Evolutionary conservation across 208 protist species (phyloP).

Genomic region (Crithidia brevicula): DNA sequence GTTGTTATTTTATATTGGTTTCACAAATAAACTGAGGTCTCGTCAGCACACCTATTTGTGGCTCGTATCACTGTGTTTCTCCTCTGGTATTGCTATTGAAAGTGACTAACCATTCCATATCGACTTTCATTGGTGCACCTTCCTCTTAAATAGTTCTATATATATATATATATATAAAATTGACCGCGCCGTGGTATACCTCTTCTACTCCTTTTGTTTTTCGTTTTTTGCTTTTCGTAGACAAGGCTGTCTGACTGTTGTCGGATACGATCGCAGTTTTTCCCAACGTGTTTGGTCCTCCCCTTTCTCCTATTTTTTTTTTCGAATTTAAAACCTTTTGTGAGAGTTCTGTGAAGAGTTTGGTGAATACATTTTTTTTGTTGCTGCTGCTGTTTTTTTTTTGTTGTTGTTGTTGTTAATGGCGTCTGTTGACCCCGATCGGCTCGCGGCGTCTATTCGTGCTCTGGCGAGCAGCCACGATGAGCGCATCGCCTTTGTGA

Average conservation of each 20-base stretch:
- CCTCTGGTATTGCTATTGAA: no score
- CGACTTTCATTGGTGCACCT: no score
- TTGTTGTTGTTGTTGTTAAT: conserved; percentile 17
- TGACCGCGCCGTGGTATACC: no score
- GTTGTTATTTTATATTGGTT: no score
- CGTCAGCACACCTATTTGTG: no score
- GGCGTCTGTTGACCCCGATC: conserved; percentile 34
- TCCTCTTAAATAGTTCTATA: no score
- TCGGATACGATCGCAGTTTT: background rate
- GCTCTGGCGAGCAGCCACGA: conserved; percentile 40
- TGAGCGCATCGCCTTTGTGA: conserved; percentile 50
- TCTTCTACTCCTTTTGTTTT: background rate
- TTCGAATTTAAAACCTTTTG: background rate
- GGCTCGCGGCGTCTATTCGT: conserved; percentile 54
- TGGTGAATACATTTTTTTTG: background rate
- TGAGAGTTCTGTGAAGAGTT: no score
- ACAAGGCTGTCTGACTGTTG: background rate
- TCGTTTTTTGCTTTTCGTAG: conserved; percentile 9
- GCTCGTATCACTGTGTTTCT: no score
- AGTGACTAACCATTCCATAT: no score
- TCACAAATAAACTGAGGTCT: no score
- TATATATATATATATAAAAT: no score
- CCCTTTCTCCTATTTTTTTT: conserved; percentile 6
- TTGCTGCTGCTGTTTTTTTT: background rate
- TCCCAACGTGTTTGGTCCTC: background rate